These are phyloP conservation scores for Cryptococcus amylolentus DNA, from an alignment of 1,284 basidiomycete species.

Conservation along the genomic window DNA sequence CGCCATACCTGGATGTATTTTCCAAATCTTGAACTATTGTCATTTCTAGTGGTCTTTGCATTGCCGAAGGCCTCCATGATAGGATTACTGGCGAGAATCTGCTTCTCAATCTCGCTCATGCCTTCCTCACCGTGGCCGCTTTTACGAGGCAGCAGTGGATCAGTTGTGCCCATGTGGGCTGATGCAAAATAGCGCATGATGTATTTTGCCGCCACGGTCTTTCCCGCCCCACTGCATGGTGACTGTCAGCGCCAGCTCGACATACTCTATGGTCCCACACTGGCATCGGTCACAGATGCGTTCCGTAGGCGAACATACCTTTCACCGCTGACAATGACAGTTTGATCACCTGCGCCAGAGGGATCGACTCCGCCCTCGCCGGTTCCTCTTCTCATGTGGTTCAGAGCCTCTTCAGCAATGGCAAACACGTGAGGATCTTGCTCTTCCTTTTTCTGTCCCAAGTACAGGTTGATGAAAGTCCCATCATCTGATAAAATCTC, in stretches of 20 bases:
- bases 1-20: conserved; percentile 92
- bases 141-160: conserved; percentile 29
- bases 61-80: conserved; percentile 99
- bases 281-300: too few species aligned
- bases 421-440: conserved; percentile 98
- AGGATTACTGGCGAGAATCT: conserved; percentile 97
- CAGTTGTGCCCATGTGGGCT: conserved; percentile 74
- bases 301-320: conserved; percentile 58
- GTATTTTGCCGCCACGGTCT: conserved; percentile 99
- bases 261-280: too few species aligned
- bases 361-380: conserved; percentile 66
- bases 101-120: conserved; percentile 89
- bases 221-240: conserved; percentile 81
- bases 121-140: conserved; percentile 35
- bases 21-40: conserved; percentile 98
- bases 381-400: conserved; percentile 69
- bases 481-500: conserved; percentile 61
- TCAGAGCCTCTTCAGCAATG: conserved; percentile 98
- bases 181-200: conserved; percentile 99
- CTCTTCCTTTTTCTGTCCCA: conserved; percentile 85
- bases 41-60: conserved; percentile 97
- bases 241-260: too few species aligned
- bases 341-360: conserved; percentile 68
- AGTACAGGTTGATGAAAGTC: conserved; percentile 96
- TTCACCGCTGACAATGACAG: conserved; percentile 98